These are phyloP conservation scores for Vitis hybrid DNA, from an alignment of 177 flowering plant genomes.

Conservation along the genomic window DNA sequence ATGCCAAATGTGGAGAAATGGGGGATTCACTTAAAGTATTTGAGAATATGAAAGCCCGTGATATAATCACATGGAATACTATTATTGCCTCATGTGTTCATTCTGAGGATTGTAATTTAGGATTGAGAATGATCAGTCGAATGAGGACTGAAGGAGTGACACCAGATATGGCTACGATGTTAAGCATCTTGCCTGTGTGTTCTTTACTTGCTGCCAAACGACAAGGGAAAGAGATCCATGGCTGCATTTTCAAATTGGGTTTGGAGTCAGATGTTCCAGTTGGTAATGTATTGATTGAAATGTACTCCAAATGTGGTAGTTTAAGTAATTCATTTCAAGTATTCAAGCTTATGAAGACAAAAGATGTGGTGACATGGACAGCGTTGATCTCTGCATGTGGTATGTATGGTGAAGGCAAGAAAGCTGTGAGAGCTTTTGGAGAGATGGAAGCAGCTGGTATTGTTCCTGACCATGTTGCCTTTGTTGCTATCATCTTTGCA, in stretches of 20 bases:
- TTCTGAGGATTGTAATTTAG: constrained; percentile 35
- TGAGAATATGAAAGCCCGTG: constrained; percentile 39
- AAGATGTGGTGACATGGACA: constrained; percentile 66
- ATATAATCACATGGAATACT: constrained; percentile 56
- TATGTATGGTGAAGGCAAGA: constrained; percentile 58
- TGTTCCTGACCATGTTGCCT: constrained; percentile 46
- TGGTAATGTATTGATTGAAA: constrained; percentile 57
- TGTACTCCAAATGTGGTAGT: constrained; percentile 62
- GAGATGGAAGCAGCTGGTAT: constrained; percentile 46
- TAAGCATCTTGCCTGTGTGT: constrained; percentile 47
- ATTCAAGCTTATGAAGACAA: constrained; percentile 38
- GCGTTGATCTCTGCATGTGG: constrained; percentile 54
- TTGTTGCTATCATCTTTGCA: constrained; percentile 53
- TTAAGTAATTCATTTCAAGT: constrained; percentile 34
- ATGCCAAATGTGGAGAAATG: constrained; percentile 33
- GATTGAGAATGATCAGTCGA: constrained; percentile 34
- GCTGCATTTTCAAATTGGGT: constrained; percentile 38
- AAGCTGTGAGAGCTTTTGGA: constrained; percentile 43
- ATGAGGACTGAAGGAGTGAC: constrained; percentile 41
- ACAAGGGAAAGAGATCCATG: constrained; percentile 60
- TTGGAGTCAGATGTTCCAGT: constrained; percentile 38
- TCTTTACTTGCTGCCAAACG: constrained; percentile 44
- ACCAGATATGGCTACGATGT: constrained; percentile 41
- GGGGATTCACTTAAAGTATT: constrained; percentile 41
- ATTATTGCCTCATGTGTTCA: constrained; percentile 44